Conservation (phyloP, 306 rosid species). For the Coriaria nepalensis region DNA sequence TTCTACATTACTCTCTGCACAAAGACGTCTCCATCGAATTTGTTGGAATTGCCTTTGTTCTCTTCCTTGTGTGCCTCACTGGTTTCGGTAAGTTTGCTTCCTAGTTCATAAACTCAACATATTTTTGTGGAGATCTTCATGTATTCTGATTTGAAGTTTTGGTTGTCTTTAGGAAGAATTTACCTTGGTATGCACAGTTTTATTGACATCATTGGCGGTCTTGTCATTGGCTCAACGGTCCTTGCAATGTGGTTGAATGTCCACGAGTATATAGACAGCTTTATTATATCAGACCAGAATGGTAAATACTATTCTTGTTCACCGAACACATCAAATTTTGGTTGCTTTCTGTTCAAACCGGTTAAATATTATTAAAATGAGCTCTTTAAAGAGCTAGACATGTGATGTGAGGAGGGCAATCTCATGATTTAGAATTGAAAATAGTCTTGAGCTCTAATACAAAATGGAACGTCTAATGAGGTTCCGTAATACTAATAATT, state of each 20-base stretch:
- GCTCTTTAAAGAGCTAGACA: too few relatives aligned
- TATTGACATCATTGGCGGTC: slow-evolving; percentile 63
- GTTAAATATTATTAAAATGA: not conserved
- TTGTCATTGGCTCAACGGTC: slow-evolving; percentile 48
- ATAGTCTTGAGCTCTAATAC: too few relatives aligned
- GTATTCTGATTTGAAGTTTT: slow-evolving; percentile 12
- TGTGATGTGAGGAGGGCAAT: too few relatives aligned
- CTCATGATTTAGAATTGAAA: too few relatives aligned
- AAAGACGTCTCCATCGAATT: slow-evolving; percentile 33
- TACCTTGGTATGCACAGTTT: slow-evolving; percentile 97
- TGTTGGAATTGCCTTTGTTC: slow-evolving; percentile 47
- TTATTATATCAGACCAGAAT: slow-evolving; percentile 66
- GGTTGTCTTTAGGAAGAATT: slow-evolving; percentile 58
- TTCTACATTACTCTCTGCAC: slow-evolving; percentile 41
- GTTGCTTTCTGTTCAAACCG: not conserved
- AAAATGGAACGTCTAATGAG: too few relatives aligned
- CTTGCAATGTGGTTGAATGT: slow-evolving; percentile 71
- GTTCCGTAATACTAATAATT: too few relatives aligned
- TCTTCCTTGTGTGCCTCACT: slow-evolving; percentile 58
- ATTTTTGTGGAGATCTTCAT: slow-evolving; percentile 5
- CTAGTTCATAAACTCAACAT: slow-evolving; percentile 6
- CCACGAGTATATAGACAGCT: slow-evolving; percentile 48
- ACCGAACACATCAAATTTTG: not conserved
- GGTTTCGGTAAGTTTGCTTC: slow-evolving; percentile 52
- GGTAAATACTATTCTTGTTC: slow-evolving; percentile 34